phyloP scores from a whole-genome alignment of 257 asterid genomes.

The Oldenlandia corymbosa region DNA sequence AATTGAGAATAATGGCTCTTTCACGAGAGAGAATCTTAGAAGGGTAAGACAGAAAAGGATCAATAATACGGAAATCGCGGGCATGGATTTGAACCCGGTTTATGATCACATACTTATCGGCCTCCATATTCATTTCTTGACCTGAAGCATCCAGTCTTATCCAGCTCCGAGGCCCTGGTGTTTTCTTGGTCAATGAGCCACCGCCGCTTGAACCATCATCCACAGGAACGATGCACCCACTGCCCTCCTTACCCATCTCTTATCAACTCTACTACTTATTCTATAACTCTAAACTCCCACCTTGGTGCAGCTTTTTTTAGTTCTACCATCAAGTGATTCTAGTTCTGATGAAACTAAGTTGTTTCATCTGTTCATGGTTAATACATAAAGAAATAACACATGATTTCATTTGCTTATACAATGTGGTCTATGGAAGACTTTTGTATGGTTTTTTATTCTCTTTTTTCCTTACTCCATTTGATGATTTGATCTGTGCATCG shows the following conservation, averaged over 20 bases:
- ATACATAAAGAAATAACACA: too few relatives aligned
- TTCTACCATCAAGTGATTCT: too few relatives aligned
- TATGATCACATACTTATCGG: background rate
- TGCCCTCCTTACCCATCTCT: constrained; percentile 1
- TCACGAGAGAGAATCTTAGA: constrained; percentile 2
- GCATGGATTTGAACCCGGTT: constrained; percentile 4
- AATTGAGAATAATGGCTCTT: constrained; percentile 8
- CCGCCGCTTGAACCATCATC: constrained; percentile 31
- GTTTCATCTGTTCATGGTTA: too few relatives aligned
- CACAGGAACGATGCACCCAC: constrained; percentile 31
- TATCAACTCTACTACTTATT: too few relatives aligned
- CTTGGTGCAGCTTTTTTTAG: too few relatives aligned
- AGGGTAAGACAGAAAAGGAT: constrained; percentile 3
- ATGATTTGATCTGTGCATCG: too few relatives aligned
- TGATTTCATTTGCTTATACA: too few relatives aligned
- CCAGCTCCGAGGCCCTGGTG: constrained; percentile 13
- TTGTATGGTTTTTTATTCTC: too few relatives aligned
- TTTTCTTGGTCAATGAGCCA: constrained; percentile 46
- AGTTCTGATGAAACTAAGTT: too few relatives aligned
- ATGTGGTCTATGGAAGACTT: too few relatives aligned
- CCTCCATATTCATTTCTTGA: constrained; percentile 2
- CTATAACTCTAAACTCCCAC: too few relatives aligned
- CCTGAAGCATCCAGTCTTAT: background rate
- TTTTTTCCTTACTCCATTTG: too few relatives aligned
- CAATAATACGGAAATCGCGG: constrained; percentile 6